These are phyloP conservation scores for Comarum palustre DNA, from an alignment of 306 rosid genomes.

Conservation along the genomic window DNA sequence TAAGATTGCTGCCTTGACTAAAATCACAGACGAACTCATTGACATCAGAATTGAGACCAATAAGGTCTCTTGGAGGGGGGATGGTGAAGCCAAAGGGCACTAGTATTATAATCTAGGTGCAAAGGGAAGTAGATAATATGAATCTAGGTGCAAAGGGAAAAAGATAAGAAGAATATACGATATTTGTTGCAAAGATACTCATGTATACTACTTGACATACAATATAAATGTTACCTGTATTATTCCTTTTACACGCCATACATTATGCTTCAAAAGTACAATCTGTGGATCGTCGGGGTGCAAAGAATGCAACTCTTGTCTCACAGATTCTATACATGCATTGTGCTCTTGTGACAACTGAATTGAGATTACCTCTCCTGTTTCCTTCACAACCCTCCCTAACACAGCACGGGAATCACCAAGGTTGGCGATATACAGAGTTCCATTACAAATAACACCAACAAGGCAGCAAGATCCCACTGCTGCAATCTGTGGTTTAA, in stretches of 20 bases:
- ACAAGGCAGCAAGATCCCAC: slow-evolving; percentile 94
- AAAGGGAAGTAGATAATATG: slow-evolving; percentile 11
- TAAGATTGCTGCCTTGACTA: not conserved
- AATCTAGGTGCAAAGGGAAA: slow-evolving; percentile 10
- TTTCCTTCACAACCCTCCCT: slow-evolving; percentile 73
- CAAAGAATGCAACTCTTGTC: slow-evolving; percentile 81
- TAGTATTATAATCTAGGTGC: not conserved
- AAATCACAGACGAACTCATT: not conserved
- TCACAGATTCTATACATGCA: slow-evolving; percentile 64
- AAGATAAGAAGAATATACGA: not conserved
- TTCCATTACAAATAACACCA: slow-evolving; percentile 69
- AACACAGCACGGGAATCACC: slow-evolving; percentile 94
- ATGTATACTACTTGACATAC: not conserved
- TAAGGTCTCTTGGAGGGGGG: not conserved
- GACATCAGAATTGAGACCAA: not conserved
- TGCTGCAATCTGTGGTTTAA: slow-evolving; percentile 79
- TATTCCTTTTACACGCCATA: slow-evolving; percentile 87
- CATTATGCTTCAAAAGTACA: slow-evolving; percentile 86
- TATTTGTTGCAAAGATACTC: slow-evolving; percentile 10
- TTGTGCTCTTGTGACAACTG: slow-evolving; percentile 80
- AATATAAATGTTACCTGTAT: slow-evolving; percentile 55
- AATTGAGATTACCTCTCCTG: slow-evolving; percentile 72
- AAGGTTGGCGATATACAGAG: slow-evolving; percentile 66
- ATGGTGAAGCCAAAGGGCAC: not conserved
- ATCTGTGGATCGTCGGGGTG: slow-evolving; percentile 80